Percentiles rank a stretch among this genome's conserved stretches.
Conservation (phyloP, 2,329 filamentous ascomycete species). For the Aspergillus tamarii region DNA sequence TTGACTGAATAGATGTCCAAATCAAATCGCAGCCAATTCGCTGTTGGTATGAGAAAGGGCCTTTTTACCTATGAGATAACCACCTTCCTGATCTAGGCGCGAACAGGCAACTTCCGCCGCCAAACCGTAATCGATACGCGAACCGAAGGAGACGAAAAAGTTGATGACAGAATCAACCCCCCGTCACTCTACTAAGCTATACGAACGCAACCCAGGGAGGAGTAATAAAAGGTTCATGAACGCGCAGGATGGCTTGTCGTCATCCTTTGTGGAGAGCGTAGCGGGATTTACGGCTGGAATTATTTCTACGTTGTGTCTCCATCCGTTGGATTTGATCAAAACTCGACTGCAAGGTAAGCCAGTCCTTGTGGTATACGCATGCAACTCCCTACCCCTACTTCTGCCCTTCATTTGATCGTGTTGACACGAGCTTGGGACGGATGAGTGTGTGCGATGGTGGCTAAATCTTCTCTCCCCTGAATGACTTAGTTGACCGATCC, state of each 20-base stretch:
- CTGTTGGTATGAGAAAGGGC: background rate
- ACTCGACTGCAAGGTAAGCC: constrained; percentile 83
- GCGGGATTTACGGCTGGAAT: constrained; percentile 89
- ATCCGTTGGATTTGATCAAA: constrained; percentile 95
- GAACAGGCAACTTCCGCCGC: background rate
- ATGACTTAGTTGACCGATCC: constrained; percentile 55
- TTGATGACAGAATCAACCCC: background rate
- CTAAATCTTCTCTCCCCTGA: background rate
- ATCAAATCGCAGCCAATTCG: background rate
- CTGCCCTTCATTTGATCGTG: background rate
- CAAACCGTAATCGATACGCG: background rate
- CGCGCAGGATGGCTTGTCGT: constrained; percentile 63
- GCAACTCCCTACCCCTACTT: background rate
- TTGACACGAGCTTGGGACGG: background rate
- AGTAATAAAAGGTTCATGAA: constrained; percentile 42
- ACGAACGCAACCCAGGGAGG: constrained; percentile 5
- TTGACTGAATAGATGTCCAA: background rate
- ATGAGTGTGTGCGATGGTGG: background rate
- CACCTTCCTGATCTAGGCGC: background rate
- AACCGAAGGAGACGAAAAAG: background rate
- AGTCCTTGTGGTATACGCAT: background rate
- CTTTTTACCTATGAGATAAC: background rate
- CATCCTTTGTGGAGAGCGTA: constrained; percentile 81
- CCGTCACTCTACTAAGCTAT: constrained; percentile 8
- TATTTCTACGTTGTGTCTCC: constrained; percentile 81